Base-by-base conservation (phyloP, 2,329 filamentous ascomycete species). In the Xylariaceae sp. region DNA sequence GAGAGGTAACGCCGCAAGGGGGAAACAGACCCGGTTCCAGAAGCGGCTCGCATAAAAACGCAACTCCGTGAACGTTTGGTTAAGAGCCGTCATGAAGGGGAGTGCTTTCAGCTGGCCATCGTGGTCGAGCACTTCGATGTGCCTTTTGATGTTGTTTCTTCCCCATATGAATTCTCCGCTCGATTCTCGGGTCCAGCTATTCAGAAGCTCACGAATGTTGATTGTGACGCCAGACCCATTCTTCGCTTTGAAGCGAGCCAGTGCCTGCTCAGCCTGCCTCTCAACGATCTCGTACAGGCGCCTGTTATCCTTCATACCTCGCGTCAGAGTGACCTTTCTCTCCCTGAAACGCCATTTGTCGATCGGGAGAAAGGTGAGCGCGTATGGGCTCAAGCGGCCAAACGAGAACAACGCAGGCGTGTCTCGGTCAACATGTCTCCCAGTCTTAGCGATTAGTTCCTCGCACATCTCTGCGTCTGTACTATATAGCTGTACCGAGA, bases 161-260 rank as follows among this genome's bases (percentile, higher is more conserved):
- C 41, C 41, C 41, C 41, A 44, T 8, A 44, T 44, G 13, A 44
- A 44, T 21, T 44, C 41, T 33, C 41, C 41, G 41, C 41, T 44
- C 11, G 41, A 33, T 21, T 44, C 41, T 18, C 42, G 18, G 10
- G 42, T 45, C 42, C 29, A 45, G 18, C 21, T 35, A 20, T 45
- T 35, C 9, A 45, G 20, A n/a, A 45, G 42, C 29, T 45, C 29
- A 10, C 42, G 42, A 20, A 45, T 45, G 11, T 45, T 45, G 29
- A 44, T 44, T 16, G 41, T 44, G 4, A 23, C 29, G 13, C 41
- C 41, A 4, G 41, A 44, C 5, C 41, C 41, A 20, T 44, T 44
- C 29, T 44, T 44, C 5, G 35, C 41, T 16, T 21, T 44, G 29
- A 33, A 44, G 20, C 41, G 41, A 6, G 41, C 29, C 5, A 45